These are phyloP conservation scores for Saxophila tyrrhenica DNA, from an alignment of 495 filamentous ascomycete genomes.

Conservation along the genomic window DNA sequence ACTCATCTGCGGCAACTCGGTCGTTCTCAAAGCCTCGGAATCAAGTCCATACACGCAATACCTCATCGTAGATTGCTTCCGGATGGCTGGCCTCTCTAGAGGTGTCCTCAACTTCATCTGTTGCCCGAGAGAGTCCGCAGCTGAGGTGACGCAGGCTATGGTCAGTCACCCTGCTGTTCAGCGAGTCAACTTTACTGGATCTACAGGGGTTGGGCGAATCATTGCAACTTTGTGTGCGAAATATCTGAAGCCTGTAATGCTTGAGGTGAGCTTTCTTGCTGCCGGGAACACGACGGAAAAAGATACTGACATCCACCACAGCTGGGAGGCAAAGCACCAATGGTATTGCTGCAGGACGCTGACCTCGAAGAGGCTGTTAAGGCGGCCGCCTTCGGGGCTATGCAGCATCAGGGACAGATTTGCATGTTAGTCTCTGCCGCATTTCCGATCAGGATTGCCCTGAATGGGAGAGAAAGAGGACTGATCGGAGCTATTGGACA, in stretches of 20 bases:
- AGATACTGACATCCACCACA: slow-evolving; percentile 18
- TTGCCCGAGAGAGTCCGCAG: slow-evolving; percentile 40
- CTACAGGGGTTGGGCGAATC: slow-evolving; percentile 45
- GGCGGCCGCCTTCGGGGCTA: slow-evolving; percentile 40
- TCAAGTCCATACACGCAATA: not conserved
- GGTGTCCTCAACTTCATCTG: slow-evolving; percentile 50
- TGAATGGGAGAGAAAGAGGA: too few relatives aligned
- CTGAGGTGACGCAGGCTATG: slow-evolving; percentile 43
- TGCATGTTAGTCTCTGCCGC: too few relatives aligned
- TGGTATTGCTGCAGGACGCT: slow-evolving; percentile 56
- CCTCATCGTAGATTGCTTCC: slow-evolving; percentile 9
- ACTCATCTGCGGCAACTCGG: slow-evolving; percentile 4
- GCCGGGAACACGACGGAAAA: not conserved
- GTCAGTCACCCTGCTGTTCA: slow-evolving; percentile 44
- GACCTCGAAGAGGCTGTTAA: slow-evolving; percentile 47
- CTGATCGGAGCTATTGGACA: too few relatives aligned
- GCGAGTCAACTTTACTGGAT: slow-evolving; percentile 62
- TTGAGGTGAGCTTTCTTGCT: not conserved
- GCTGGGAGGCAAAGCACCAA: slow-evolving; percentile 55
- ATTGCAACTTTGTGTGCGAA: slow-evolving; percentile 31
- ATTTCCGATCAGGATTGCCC: too few relatives aligned
- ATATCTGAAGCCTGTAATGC: slow-evolving; percentile 1
- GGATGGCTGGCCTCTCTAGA: slow-evolving; percentile 33
- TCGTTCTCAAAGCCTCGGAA: slow-evolving; percentile 6
- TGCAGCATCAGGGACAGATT: slow-evolving; percentile 26